Conservation (phyloP, 306 rosid species). For the Hylodesmum podocarpum region DNA sequence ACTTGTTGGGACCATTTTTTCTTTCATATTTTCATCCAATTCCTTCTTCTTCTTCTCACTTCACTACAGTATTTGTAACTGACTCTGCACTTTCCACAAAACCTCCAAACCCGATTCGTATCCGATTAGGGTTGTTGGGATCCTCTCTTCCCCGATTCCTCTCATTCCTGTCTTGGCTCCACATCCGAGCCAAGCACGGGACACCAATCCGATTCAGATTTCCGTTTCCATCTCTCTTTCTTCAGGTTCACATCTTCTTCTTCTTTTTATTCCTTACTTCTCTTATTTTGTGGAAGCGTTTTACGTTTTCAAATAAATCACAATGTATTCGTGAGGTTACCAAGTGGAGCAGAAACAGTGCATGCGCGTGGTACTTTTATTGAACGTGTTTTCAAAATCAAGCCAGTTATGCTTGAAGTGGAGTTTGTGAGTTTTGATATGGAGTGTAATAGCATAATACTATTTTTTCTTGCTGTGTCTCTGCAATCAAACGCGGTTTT, state of each 20-base stretch:
- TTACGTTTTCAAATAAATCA: background rate
- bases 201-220: constrained; percentile 36
- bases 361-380: constrained; percentile 8
- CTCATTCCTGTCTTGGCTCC: constrained; percentile 73
- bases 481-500: background rate
- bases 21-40: constrained; percentile 48
- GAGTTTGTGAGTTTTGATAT: background rate
- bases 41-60: background rate
- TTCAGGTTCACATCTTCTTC: constrained; percentile 33
- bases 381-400: background rate
- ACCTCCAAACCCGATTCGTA: constrained; percentile 13
- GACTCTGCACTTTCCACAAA: background rate
- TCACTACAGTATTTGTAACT: constrained; percentile 18
- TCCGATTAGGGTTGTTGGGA: constrained; percentile 17
- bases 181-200: constrained; percentile 78
- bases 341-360: background rate
- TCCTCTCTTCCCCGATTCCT: background rate
- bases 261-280: background rate
- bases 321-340: background rate
- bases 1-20: background rate
- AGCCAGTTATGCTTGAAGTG: background rate
- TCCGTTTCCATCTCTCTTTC: constrained; percentile 28
- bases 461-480: background rate
- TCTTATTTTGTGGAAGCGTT: background rate
- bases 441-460: background rate